Evolutionary conservation across 2,329 filamentous ascomycete genomes (phyloP), one percentile per base, ranked within the genome.

Genomic region (Hyphodiscus sp.): DNA sequence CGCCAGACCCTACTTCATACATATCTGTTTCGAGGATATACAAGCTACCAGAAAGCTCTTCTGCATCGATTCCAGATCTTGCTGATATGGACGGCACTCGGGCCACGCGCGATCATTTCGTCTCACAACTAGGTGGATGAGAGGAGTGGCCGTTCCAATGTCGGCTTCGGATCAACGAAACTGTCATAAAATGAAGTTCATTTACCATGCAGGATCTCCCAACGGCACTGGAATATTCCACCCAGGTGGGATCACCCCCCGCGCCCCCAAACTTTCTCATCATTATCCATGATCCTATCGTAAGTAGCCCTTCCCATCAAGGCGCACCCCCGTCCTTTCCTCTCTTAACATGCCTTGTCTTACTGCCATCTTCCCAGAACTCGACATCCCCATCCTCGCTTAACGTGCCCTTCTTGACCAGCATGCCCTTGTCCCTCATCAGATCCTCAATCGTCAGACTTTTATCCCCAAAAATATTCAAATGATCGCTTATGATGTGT

Each of bases 401-500:
- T 30, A 91, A 67, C 26, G 79, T 81, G 18, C 89, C 87, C 56
- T 81, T 81, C 74, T 86, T 88, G 55, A 92, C 79, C 1, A 88
- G 71, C 59, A 83, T 79, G 5, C 91, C 92, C 66, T 86, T 86
- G 60, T 90, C 83, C 54, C 77, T 75, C 73, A 94, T 80, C 48
- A 97, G 71, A 57, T 92, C 86, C 69, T 95, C 87, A 29, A 94
- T 74, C 0, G 87, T 91, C 54, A 87, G 70, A 52, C 78, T 76
- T 47, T 76, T 77, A 61, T 91, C 82, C 38, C 85, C 85, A 66
- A 94, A 94, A 47, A 92, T 88, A 62, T 81, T 83, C 49, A 99
- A 73, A 70, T 99, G 88, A 70, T 99, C 94, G 66, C 84, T 87
- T 64, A 99, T 97, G 61, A 99, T 74, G 73, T 99, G 94, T 20